Conservation (phyloP, 495 filamentous ascomycete species). For the Annulohypoxylon moriforme region DNA sequence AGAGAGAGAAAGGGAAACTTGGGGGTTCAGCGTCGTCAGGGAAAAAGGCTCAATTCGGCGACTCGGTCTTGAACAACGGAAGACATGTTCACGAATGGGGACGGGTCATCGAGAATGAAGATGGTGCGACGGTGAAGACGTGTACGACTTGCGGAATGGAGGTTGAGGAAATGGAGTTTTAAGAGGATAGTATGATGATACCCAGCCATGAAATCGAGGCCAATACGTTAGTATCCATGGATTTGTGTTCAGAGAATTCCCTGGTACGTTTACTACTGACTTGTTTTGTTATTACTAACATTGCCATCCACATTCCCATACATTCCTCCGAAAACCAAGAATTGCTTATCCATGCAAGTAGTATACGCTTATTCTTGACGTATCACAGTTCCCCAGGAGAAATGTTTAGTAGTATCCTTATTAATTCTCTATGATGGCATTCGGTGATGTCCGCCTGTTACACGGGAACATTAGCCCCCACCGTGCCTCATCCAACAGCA, state of each 20-base stretch:
- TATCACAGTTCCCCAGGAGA: too few species aligned
- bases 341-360: too few species aligned
- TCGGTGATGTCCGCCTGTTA: not conserved
- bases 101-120: conserved; percentile 76
- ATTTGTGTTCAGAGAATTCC: not conserved
- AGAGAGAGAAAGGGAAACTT: conserved; percentile 64
- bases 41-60: conserved; percentile 74
- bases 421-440: not conserved
- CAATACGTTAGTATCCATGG: not conserved
- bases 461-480: not conserved
- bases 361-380: too few species aligned
- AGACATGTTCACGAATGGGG: conserved; percentile 97
- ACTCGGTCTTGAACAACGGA: conserved; percentile 70
- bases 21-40: conserved; percentile 51
- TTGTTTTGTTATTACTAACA: not conserved
- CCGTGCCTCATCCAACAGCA: not conserved
- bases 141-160: conserved; percentile 95
- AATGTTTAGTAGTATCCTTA: not conserved
- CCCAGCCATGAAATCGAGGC: conserved; percentile 16
- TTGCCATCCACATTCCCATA: too few species aligned
- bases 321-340: too few species aligned
- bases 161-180: conserved; percentile 95
- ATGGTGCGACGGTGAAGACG: conserved; percentile 83
- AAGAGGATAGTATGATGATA: conserved; percentile 32
- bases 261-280: not conserved